Conservation (phyloP, 768 basidiomycete species). For the Suillus subluteus region DNA sequence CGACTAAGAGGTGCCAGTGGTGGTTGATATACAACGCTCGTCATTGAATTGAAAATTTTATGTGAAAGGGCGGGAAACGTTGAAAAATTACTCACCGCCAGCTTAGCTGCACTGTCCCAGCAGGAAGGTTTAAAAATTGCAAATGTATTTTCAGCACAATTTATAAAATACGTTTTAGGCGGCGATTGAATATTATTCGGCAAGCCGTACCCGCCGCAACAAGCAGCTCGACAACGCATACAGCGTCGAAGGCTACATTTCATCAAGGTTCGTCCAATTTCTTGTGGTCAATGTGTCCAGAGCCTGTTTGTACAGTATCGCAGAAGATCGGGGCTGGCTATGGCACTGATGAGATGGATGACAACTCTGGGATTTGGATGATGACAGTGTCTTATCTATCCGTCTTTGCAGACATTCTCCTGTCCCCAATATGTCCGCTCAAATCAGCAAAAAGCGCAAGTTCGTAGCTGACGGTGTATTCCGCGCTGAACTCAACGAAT, state of each 20-base stretch:
- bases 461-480: slow-evolving; percentile 98
- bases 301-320: neutral
- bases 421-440: slow-evolving; percentile 67
- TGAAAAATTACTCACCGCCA: neutral
- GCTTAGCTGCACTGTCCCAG: neutral
- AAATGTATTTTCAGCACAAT: neutral
- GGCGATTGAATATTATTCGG: slow-evolving; percentile 21
- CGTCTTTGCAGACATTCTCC: slow-evolving; percentile 10
- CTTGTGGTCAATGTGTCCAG: neutral
- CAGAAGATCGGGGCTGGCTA: neutral
- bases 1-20: slow-evolving; percentile 94
- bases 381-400: slow-evolving; percentile 12
- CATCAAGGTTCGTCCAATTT: slow-evolving; percentile 15
- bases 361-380: slow-evolving; percentile 5
- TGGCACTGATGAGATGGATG: slow-evolving; percentile 14
- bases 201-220: slow-evolving; percentile 11
- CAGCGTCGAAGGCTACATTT: slow-evolving; percentile 11
- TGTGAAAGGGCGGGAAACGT: neutral
- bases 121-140: neutral
- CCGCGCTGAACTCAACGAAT: slow-evolving; percentile 98
- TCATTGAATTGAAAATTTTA: slow-evolving; percentile 49
- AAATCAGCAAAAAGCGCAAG: slow-evolving; percentile 98
- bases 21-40: slow-evolving; percentile 81
- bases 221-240: slow-evolving; percentile 7
- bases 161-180: slow-evolving; percentile 20